phyloP scores from a whole-genome alignment of 2,329 filamentous ascomycete genomes.

The Helminthosporium solani region DNA sequence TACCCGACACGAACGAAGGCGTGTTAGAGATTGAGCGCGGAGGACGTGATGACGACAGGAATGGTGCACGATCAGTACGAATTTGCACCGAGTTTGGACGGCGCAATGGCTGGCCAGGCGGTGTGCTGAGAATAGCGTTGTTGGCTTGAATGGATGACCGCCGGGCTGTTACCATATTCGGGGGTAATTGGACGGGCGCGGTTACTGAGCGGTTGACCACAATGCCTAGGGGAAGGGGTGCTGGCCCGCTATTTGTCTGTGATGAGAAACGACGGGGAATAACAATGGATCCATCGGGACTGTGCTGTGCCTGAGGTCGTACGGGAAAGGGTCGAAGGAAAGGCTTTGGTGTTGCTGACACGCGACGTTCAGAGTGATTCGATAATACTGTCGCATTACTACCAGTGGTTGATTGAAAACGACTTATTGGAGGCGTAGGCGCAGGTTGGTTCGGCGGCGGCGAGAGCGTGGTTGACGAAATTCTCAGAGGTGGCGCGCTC shows the following conservation, averaged over 20 bases:
- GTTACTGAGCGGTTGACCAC: constrained; percentile 36
- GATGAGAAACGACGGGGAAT: constrained; percentile 36
- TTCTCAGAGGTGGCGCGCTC: constrained; percentile 24
- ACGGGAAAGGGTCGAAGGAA: constrained; percentile 41
- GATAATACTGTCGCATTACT: constrained; percentile 7
- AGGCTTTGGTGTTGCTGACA: constrained; percentile 38
- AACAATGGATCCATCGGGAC: constrained; percentile 25
- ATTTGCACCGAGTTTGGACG: constrained; percentile 50
- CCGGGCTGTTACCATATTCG: constrained; percentile 14
- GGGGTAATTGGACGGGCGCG: constrained; percentile 22
- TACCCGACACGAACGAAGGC: constrained; percentile 32
- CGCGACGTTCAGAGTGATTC: constrained; percentile 19
- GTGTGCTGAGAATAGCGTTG: constrained; percentile 9
- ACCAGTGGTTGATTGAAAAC: constrained; percentile 29
- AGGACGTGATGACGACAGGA: constrained; percentile 43
- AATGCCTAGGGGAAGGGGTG: constrained; percentile 27
- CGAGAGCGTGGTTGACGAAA: constrained; percentile 23
- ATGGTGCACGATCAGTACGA: constrained; percentile 45
- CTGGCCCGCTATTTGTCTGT: constrained; percentile 20
- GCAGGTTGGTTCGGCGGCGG: constrained; percentile 31
- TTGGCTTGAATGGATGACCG: constrained; percentile 14
- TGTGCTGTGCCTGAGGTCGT: constrained; percentile 30
- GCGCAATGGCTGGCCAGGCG: constrained; percentile 32
- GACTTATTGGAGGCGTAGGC: constrained; percentile 25
- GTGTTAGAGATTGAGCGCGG: constrained; percentile 30